Percentiles rank a stretch among this genome's conserved stretches.
Evolutionary conservation across 2,329 filamentous ascomycete genomes (phyloP).

Genomic region (Emergomyces pasteurianus): DNA sequence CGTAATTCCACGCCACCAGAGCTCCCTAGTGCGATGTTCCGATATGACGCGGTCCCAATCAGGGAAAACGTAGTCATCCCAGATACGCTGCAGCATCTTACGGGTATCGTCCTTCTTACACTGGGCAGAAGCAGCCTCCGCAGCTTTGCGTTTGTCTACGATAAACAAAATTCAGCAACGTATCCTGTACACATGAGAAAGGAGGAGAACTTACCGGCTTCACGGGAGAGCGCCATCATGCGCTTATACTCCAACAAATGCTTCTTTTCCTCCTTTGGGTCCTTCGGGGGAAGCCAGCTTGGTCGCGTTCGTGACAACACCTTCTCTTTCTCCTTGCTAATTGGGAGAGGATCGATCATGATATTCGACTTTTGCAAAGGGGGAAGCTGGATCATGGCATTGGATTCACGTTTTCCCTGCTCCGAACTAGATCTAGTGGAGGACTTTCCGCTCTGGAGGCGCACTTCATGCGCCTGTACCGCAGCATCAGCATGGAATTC

Average conservation of each 20-base stretch:
- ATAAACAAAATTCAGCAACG: constrained; percentile 7
- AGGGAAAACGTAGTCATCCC: constrained; percentile 49
- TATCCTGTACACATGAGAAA: background rate
- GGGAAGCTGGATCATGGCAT: constrained; percentile 40
- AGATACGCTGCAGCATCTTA: constrained; percentile 45
- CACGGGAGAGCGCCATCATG: constrained; percentile 52
- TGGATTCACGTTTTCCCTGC: constrained; percentile 23
- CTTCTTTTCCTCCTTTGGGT: constrained; percentile 78
- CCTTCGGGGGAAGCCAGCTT: constrained; percentile 55
- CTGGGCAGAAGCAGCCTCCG: constrained; percentile 35
- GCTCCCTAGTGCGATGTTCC: constrained; percentile 44
- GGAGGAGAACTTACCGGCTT: constrained; percentile 37
- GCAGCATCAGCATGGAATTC: constrained; percentile 45
- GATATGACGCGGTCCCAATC: constrained; percentile 46
- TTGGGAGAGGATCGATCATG: constrained; percentile 54
- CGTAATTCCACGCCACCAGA: constrained; percentile 54
- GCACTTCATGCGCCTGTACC: constrained; percentile 33
- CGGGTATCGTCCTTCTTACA: constrained; percentile 41
- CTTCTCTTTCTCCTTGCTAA: constrained; percentile 55
- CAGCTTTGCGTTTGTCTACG: constrained; percentile 38
- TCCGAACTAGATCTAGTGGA: constrained; percentile 28
- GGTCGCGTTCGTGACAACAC: constrained; percentile 55
- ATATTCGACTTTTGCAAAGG: constrained; percentile 51
- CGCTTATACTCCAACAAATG: constrained; percentile 64
- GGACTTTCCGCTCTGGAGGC: constrained; percentile 33